Evolutionary conservation across 208 protist species (phyloP).

Genomic region (Strigomonas culicis): DNA sequence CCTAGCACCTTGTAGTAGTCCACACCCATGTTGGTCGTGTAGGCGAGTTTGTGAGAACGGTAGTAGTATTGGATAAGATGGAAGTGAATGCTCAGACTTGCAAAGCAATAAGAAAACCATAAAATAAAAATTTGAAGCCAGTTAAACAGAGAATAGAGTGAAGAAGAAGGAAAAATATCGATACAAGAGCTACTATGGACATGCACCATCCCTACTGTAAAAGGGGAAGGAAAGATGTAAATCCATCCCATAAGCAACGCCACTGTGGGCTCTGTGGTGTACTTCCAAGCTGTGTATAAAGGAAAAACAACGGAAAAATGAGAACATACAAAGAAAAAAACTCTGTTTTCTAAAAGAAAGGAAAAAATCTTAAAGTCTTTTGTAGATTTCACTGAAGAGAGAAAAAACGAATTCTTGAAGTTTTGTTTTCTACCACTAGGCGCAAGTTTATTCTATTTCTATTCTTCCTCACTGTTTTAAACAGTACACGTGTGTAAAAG

Average conservation of each 20-base stretch:
- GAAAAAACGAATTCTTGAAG: too few relatives aligned
- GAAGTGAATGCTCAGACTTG: not conserved
- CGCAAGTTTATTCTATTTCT: not conserved
- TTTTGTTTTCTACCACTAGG: not conserved
- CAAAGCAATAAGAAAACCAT: slow-evolving; percentile 11
- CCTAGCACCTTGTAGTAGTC: slow-evolving; percentile 91
- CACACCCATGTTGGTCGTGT: slow-evolving; percentile 34
- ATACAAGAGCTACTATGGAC: not conserved
- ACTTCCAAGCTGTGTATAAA: not conserved
- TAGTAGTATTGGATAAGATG: not conserved
- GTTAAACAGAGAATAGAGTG: too few relatives aligned
- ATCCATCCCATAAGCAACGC: not conserved
- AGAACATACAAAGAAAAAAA: slow-evolving; percentile 16
- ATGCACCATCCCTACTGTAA: slow-evolving; percentile 1
- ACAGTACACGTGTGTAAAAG: too few relatives aligned
- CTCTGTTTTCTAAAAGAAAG: not conserved
- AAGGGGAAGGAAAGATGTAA: slow-evolving; percentile 13
- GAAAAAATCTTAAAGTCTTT: not conserved
- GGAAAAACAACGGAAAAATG: slow-evolving; percentile 18
- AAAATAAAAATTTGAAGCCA: slow-evolving; percentile 21
- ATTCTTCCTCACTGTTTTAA: not conserved
- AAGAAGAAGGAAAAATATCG: slow-evolving; percentile 1
- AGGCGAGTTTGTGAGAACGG: not conserved
- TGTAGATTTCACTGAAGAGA: too few relatives aligned
- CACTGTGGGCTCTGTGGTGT: too few relatives aligned